Conservation (phyloP, 352 stramenopile genomes). For the Pythium biforme region DNA sequence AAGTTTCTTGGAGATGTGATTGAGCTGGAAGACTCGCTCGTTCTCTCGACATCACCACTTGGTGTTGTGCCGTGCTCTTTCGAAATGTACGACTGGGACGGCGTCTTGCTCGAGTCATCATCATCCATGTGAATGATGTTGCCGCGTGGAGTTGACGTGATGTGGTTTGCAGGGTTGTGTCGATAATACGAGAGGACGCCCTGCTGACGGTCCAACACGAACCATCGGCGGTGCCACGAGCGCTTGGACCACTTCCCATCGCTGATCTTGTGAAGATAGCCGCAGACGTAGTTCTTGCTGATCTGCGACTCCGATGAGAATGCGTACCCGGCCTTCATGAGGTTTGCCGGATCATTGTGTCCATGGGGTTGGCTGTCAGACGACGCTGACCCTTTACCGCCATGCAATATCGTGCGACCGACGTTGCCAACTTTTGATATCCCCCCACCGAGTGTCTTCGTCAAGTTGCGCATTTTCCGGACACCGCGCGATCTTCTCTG, state of each 20-base stretch:
- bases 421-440: slow-evolving; percentile 66
- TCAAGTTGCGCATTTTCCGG: slow-evolving; percentile 78
- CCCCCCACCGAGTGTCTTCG: slow-evolving; percentile 69
- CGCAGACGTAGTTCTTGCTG: slow-evolving; percentile 79
- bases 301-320: slow-evolving; percentile 80
- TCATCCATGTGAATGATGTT: slow-evolving; percentile 76
- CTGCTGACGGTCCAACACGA: slow-evolving; percentile 73
- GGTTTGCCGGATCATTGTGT: slow-evolving; percentile 10
- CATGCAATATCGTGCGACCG: slow-evolving; percentile 66
- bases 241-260: slow-evolving; percentile 84
- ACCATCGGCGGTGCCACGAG: slow-evolving; percentile 84
- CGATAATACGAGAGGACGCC: slow-evolving; percentile 82
- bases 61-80: slow-evolving; percentile 5
- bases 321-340: slow-evolving; percentile 47
- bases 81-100: slow-evolving; percentile 3
- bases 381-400: slow-evolving; percentile 46
- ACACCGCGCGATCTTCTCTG: slow-evolving; percentile 34
- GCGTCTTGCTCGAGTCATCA: not conserved
- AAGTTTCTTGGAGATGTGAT: slow-evolving; percentile 7
- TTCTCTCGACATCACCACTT: not conserved
- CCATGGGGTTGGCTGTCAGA: slow-evolving; percentile 7
- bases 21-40: slow-evolving; percentile 14
- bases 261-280: slow-evolving; percentile 85
- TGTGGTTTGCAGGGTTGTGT: slow-evolving; percentile 74
- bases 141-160: slow-evolving; percentile 48